Conservation (phyloP, 176 grass and related monocot species). For the Pharus latifolius region DNA sequence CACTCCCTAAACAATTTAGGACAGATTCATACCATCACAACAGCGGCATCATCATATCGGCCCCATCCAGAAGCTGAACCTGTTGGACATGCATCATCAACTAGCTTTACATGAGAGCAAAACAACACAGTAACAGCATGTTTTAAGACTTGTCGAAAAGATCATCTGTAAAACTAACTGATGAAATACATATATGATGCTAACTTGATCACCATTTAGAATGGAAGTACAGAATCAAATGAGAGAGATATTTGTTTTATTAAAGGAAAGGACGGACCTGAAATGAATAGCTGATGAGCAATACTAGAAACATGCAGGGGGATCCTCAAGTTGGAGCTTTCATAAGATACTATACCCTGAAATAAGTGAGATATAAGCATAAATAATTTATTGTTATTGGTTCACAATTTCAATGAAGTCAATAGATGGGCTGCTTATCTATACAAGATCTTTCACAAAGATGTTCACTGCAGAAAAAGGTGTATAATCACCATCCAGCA, state of each 20-base stretch:
- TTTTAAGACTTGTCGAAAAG: neutral
- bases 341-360: conserved; percentile 82
- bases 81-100: conserved; percentile 34
- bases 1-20: neutral
- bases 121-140: neutral
- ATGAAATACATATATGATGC: too few relatives aligned
- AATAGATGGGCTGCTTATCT: conserved; percentile 16
- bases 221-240: conserved; percentile 6
- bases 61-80: conserved; percentile 90
- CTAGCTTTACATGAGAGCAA: neutral
- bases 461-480: conserved; percentile 95
- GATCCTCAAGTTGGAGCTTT: conserved; percentile 75
- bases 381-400: conserved; percentile 1
- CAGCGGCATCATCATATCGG: conserved; percentile 76
- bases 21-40: conserved; percentile 58
- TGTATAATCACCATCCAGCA: conserved; percentile 87
- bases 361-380: conserved; percentile 3
- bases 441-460: conserved; percentile 98
- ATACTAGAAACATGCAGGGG: conserved; percentile 69
- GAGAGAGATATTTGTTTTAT: conserved; percentile 1
- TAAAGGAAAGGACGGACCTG: conserved; percentile 49
- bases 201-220: neutral
- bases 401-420: conserved; percentile 3
- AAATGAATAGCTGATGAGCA: conserved; percentile 88
- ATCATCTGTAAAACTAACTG: too few relatives aligned